phyloP scores from a whole-genome alignment of 2,329 filamentous ascomycete species.

The Hypoxylon sp. region DNA sequence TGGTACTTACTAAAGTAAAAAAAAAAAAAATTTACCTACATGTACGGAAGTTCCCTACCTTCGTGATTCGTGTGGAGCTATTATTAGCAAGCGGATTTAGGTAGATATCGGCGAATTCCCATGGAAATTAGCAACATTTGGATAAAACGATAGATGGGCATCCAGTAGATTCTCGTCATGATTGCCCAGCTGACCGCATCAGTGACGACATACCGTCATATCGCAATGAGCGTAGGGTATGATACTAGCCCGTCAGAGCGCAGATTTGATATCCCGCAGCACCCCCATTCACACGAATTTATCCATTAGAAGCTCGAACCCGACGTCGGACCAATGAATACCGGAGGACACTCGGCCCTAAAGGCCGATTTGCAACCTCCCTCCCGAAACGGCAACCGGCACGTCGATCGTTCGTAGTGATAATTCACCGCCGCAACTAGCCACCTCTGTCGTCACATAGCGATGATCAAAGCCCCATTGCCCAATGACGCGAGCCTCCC shows the following conservation, averaged over 20 bases:
- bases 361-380: slow-evolving; percentile 3
- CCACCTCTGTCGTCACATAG: slow-evolving; percentile 39
- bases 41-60: neutral
- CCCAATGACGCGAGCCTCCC: slow-evolving; percentile 11
- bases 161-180: slow-evolving; percentile 10
- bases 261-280: slow-evolving; percentile 2
- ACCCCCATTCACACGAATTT: neutral
- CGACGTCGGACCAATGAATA: slow-evolving; percentile 26
- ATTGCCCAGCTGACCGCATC: slow-evolving; percentile 1
- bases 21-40: neutral
- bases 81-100: neutral
- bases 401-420: slow-evolving; percentile 30
- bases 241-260: neutral
- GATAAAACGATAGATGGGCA: neutral
- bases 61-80: neutral
- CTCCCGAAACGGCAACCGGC: slow-evolving; percentile 34
- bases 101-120: neutral
- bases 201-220: slow-evolving; percentile 13
- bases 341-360: slow-evolving; percentile 28
- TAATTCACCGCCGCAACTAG: slow-evolving; percentile 32
- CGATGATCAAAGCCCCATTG: slow-evolving; percentile 20
- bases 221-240: slow-evolving; percentile 3
- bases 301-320: neutral
- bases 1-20: neutral
- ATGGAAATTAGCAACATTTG: neutral